Evolutionary conservation across 2,329 filamentous ascomycete genomes (phyloP), one percentile per base, ranked within the genome.

Genomic region (Chaetomium sp.): DNA sequence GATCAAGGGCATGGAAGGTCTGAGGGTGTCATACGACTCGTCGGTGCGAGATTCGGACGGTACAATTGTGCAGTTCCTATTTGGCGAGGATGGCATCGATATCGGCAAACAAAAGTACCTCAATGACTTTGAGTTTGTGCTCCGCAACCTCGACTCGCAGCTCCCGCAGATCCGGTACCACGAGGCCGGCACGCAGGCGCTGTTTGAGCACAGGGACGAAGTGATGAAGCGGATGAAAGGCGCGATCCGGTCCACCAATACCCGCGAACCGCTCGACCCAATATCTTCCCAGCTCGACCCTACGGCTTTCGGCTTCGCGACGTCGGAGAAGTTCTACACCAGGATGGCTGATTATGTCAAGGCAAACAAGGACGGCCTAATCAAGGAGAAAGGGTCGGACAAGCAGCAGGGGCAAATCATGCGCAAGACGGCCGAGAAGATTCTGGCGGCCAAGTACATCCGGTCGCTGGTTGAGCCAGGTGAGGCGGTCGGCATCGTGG

Each of bases 1-100:
- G 60, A 95, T 99, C 75, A 99, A 99, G 76, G 94, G 94, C 59
- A 95, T 99, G 88, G 94, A 99, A 72, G 94, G 94, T 4, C 78
- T 97, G 44, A 87, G 85, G 65, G 91, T 95, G 2, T 85, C 91
- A 59, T 97, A 99, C 69, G 94, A 99, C 67, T 91, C 87, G 7
- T 95, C 91, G 1, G 94, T 99, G 12, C 85, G 94, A 60, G 92
- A 99, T 66, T 86, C 92, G 0, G 95, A 99, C 69, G 95, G 95
- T 32, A 89, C 88, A 2, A 81, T 99, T 66, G 81, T 99, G 2
- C 94, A 99, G 68, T 97, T 99, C 72, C 72, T 99, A 36, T 99
- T 97, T 68, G 94, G 94, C 58, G 94, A 99, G 70, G 94, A 99
- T 67, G 94, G 92, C 37, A 79, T 97, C 19, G 94, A 99, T 69